Conservation (phyloP, 140 eudicot genomes). For the Anethum foeniculum region DNA sequence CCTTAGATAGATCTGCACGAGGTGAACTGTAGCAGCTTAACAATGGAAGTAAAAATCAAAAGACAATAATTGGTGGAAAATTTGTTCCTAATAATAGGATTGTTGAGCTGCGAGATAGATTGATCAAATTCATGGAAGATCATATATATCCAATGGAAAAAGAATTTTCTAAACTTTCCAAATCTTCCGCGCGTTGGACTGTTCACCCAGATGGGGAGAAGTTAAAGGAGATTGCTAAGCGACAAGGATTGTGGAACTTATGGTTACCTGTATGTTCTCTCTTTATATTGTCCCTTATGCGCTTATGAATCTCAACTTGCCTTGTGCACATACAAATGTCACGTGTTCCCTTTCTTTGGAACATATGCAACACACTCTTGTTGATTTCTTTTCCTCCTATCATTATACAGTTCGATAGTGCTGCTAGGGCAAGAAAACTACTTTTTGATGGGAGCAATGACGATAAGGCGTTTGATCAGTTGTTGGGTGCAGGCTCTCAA, state of each 20-base stretch:
- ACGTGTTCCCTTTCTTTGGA: neutral
- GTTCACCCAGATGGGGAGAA: conserved; percentile 86
- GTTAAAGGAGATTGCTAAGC: conserved; percentile 72
- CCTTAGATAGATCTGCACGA: conserved; percentile 28
- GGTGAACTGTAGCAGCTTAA: conserved; percentile 21
- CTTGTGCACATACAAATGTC: too few relatives aligned
- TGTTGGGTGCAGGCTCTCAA: conserved; percentile 87
- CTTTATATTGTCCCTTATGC: neutral
- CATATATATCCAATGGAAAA: conserved; percentile 73
- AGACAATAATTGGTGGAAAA: conserved; percentile 25
- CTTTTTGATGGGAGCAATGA: conserved; percentile 39
- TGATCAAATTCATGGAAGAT: conserved; percentile 70
- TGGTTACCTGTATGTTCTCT: conserved; percentile 63
- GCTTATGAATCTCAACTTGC: neutral
- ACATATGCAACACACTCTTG: conserved; percentile 1
- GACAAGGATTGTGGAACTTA: conserved; percentile 92
- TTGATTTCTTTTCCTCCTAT: neutral
- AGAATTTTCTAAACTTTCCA: conserved; percentile 63
- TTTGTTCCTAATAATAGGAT: conserved; percentile 65
- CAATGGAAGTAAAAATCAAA: conserved; percentile 27
- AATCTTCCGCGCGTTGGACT: conserved; percentile 67
- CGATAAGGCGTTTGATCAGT: conserved; percentile 31
- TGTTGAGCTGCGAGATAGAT: conserved; percentile 48
- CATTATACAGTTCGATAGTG: conserved; percentile 63
- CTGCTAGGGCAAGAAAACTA: conserved; percentile 68